Percentiles rank a stretch among this genome's conserved stretches.
Evolutionary conservation across 192 early-diverging fungal genomes (phyloP).

Genomic region (Backusella luteola): DNA sequence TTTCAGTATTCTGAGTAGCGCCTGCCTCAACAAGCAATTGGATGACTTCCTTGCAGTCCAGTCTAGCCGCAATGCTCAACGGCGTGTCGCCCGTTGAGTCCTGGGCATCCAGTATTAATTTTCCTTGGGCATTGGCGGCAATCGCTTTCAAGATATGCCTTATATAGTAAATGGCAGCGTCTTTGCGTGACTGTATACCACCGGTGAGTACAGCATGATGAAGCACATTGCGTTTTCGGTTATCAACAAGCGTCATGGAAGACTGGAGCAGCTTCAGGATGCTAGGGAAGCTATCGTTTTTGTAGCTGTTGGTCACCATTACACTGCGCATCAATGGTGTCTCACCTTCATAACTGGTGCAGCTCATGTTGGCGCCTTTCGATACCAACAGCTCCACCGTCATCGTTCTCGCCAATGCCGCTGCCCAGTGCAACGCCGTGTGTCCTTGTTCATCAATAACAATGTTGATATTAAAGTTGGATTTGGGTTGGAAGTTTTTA

Average conservation of each 20-base stretch:
- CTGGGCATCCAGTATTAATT: slow-evolving; percentile 56
- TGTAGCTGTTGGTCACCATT: slow-evolving; percentile 82
- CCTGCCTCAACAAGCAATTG: slow-evolving; percentile 75
- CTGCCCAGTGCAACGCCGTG: slow-evolving; percentile 94
- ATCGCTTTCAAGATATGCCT: slow-evolving; percentile 30
- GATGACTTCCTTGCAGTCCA: slow-evolving; percentile 66
- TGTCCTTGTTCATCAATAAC: slow-evolving; percentile 94
- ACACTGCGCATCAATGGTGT: slow-evolving; percentile 88
- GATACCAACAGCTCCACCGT: slow-evolving; percentile 78
- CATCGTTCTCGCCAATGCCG: slow-evolving; percentile 75
- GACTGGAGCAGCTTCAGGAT: slow-evolving; percentile 70
- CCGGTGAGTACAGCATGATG: slow-evolving; percentile 85
- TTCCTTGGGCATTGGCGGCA: not conserved
- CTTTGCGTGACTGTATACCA: slow-evolving; percentile 60
- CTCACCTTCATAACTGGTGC: slow-evolving; percentile 79
- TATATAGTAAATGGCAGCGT: slow-evolving; percentile 75
- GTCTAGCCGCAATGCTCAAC: slow-evolving; percentile 82
- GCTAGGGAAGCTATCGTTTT: slow-evolving; percentile 69
- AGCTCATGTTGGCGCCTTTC: slow-evolving; percentile 65
- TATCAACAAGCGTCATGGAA: slow-evolving; percentile 69
- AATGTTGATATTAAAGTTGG: slow-evolving; percentile 73
- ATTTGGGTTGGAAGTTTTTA: slow-evolving; percentile 34
- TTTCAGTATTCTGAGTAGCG: slow-evolving; percentile 68
- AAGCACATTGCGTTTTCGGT: slow-evolving; percentile 73
- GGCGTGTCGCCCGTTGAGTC: slow-evolving; percentile 85